Percentiles rank a stretch among this genome's conserved stretches.
Conservation (phyloP, 805 yeast species). For the Maudiozyma saulgeensis region DNA sequence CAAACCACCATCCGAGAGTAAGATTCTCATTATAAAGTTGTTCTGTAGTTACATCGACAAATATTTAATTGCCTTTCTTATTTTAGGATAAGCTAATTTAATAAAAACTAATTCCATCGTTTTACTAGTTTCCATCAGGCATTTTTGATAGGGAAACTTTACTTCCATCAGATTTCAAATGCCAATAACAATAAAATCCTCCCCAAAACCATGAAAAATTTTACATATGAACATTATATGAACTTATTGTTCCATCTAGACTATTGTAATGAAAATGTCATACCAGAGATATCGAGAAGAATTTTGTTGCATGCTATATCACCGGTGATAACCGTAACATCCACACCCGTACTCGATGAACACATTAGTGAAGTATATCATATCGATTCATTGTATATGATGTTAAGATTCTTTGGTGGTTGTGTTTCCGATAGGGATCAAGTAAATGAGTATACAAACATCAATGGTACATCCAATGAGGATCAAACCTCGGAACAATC, state of each 20-base stretch:
- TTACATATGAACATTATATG: conserved; percentile 18
- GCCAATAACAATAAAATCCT: background rate
- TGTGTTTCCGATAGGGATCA: conserved; percentile 29
- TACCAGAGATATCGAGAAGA: conserved; percentile 25
- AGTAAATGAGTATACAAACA: conserved; percentile 11
- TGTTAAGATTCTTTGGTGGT: conserved; percentile 27
- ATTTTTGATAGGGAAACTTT: background rate
- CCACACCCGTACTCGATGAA: conserved; percentile 22
- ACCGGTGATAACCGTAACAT: conserved; percentile 27
- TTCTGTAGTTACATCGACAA: no score
- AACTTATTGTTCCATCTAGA: conserved; percentile 23
- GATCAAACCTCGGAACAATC: background rate
- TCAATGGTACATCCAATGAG: background rate
- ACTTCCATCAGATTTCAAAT: background rate
- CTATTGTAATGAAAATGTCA: conserved; percentile 19
- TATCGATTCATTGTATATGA: conserved; percentile 25
- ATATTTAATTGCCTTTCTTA: no score
- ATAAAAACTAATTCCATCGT: no score
- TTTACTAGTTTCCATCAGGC: no score
- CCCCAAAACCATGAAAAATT: conserved; percentile 2
- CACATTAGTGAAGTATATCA: conserved; percentile 20
- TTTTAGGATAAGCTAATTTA: no score
- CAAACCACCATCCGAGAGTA: no score
- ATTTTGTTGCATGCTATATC: conserved; percentile 27
- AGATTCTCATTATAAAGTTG: no score